Percentiles rank a stretch among this genome's conserved stretches.
These are phyloP conservation scores for Lasiodiplodia sp. DNA, from an alignment of 2,329 filamentous ascomycete species.

Conservation along the genomic window DNA sequence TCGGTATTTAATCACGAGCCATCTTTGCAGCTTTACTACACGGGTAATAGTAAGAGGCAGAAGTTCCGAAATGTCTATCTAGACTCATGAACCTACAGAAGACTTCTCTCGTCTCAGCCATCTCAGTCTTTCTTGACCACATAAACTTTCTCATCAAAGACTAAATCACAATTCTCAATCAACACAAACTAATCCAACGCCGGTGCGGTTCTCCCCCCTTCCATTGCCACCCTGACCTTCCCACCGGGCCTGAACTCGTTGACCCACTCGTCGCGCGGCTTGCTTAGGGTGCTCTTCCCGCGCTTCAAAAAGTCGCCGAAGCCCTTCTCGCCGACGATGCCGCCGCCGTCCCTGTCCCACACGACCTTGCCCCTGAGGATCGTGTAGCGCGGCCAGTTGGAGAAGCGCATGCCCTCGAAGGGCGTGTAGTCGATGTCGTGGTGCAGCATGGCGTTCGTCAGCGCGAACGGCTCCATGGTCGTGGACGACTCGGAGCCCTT, in stretches of 20 bases:
- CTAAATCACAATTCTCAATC: too few species aligned
- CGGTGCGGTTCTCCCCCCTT: conserved; percentile 1
- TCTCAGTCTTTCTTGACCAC: too few species aligned
- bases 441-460: conserved; percentile 64
- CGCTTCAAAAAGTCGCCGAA: conserved; percentile 60
- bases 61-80: too few species aligned
- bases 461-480: conserved; percentile 50
- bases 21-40: too few species aligned
- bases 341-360: conserved; percentile 63
- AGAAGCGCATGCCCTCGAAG: conserved; percentile 64
- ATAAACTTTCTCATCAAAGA: too few species aligned
- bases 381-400: conserved; percentile 69
- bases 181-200: background rate
- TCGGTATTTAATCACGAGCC: too few species aligned
- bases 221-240: conserved; percentile 8
- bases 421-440: conserved; percentile 70
- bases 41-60: too few species aligned
- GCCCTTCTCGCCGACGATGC: conserved; percentile 57
- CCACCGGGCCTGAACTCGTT: conserved; percentile 13
- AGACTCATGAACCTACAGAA: too few species aligned
- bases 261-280: conserved; percentile 6
- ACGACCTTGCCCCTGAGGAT: conserved; percentile 65
- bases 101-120: too few species aligned
- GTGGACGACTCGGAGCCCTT: conserved; percentile 49
- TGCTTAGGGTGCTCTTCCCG: conserved; percentile 45